Percentiles rank a stretch among this genome's conserved stretches.
These are phyloP conservation scores for Clonostachys rhizophaga DNA, from an alignment of 2,329 filamentous ascomycete species.

Conservation along the genomic window DNA sequence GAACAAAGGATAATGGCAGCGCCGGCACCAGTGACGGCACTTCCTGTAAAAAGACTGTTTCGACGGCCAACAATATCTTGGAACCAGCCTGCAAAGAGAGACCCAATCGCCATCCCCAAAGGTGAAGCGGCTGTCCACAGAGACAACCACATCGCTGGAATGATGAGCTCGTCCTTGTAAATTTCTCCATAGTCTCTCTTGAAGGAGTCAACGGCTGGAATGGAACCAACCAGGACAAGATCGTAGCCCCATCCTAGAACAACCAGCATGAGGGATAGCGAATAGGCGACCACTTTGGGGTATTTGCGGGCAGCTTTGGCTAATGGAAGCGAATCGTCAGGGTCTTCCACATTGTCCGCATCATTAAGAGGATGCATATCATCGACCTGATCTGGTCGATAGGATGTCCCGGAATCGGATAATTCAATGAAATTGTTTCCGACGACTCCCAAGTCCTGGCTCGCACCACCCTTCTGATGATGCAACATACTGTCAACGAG, in stretches of 20 bases:
- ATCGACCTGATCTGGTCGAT: no score
- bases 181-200: conserved; percentile 16
- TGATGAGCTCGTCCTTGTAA: conserved; percentile 12
- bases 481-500: no score
- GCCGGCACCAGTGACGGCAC: conserved; percentile 11
- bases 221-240: conserved; percentile 14
- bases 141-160: conserved; percentile 17
- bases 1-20: conserved; percentile 20
- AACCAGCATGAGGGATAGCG: conserved; percentile 14
- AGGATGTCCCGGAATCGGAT: no score
- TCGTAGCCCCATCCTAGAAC: conserved; percentile 22
- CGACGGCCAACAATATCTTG: conserved; percentile 18
- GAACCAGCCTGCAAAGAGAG: conserved; percentile 15
- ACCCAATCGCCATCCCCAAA: conserved; percentile 13
- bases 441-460: no score
- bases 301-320: conserved; percentile 15
- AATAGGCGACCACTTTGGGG: conserved; percentile 16
- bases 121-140: conserved; percentile 16
- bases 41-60: conserved; percentile 12
- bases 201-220: conserved; percentile 18
- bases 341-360: neutral
- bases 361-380: no score
- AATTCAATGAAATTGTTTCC: no score
- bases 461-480: no score
- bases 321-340: conserved; percentile 9